A percentile compares a stretch with the other conserved stretches of the same genome.
Conservation (phyloP, 768 basidiomycete genomes). For the Boletus insuetus region DNA sequence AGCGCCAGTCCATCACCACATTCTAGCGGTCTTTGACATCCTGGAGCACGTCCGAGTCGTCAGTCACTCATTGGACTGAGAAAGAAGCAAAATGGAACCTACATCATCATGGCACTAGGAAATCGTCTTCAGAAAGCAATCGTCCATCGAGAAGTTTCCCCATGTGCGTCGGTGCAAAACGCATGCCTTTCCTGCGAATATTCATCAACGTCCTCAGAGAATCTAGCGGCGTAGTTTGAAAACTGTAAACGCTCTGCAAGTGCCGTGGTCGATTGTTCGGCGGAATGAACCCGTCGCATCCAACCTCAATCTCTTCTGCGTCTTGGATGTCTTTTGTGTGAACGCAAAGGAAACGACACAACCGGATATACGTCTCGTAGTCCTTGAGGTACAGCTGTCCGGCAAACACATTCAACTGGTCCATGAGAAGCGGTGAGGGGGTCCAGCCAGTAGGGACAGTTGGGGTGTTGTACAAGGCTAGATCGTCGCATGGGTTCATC, state of each 20-base stretch:
- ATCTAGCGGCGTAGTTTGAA: conserved; percentile 35
- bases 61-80: neutral
- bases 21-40: neutral
- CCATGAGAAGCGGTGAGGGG: neutral
- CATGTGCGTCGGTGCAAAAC: conserved; percentile 39
- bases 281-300: conserved; percentile 22
- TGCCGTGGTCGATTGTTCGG: conserved; percentile 12
- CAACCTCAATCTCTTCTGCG: conserved; percentile 3
- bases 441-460: neutral
- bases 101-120: conserved; percentile 4
- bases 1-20: neutral
- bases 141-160: conserved; percentile 37
- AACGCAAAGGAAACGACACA: conserved; percentile 29
- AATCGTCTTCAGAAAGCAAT: conserved; percentile 17
- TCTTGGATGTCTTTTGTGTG: conserved; percentile 16
- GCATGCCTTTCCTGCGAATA: conserved; percentile 40
- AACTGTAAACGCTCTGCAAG: conserved; percentile 15
- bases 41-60: neutral
- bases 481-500: conserved; percentile 39
- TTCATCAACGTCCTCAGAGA: conserved; percentile 21
- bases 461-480: conserved; percentile 15
- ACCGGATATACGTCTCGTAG: conserved; percentile 24
- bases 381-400: conserved; percentile 33
- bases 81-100: neutral
- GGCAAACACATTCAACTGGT: conserved; percentile 30